These are phyloP conservation scores for Paramecium primaurelia DNA, from an alignment of 73 alveolate species.

Conservation along the genomic window DNA sequence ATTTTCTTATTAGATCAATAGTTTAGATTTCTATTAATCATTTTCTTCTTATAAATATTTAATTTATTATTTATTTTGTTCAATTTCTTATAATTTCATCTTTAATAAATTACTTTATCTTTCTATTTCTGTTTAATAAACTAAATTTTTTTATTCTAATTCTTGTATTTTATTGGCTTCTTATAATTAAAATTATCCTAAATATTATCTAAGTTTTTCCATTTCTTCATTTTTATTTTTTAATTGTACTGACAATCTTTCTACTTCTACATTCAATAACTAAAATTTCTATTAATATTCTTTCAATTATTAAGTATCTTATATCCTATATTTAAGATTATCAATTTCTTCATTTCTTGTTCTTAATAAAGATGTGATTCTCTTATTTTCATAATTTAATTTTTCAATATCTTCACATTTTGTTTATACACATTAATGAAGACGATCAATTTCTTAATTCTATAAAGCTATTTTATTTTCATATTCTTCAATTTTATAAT, in stretches of 20 bases:
- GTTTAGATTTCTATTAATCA: neutral
- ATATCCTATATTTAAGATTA: neutral
- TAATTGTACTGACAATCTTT: neutral
- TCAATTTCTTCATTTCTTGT: neutral
- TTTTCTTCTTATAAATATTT: neutral
- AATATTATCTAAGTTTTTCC: neutral
- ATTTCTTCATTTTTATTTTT: slow-evolving; percentile 12
- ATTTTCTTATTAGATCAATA: neutral
- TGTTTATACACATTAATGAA: neutral
- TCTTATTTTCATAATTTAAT: neutral
- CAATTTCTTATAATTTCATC: neutral
- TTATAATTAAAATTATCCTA: neutral
- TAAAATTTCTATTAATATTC: neutral
- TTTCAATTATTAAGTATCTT: neutral
- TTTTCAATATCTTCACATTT: neutral
- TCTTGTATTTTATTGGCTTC: neutral
- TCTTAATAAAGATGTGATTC: neutral
- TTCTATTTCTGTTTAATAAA: neutral
- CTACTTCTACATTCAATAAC: neutral
- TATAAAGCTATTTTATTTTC: slow-evolving; percentile 14
- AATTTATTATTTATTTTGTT: neutral
- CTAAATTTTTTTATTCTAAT: neutral
- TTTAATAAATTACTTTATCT: neutral
- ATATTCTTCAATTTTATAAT: neutral
- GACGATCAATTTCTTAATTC: neutral